Conservation (phyloP, 2,329 filamentous ascomycete genomes). For the Mycosphaerella sp. region DNA sequence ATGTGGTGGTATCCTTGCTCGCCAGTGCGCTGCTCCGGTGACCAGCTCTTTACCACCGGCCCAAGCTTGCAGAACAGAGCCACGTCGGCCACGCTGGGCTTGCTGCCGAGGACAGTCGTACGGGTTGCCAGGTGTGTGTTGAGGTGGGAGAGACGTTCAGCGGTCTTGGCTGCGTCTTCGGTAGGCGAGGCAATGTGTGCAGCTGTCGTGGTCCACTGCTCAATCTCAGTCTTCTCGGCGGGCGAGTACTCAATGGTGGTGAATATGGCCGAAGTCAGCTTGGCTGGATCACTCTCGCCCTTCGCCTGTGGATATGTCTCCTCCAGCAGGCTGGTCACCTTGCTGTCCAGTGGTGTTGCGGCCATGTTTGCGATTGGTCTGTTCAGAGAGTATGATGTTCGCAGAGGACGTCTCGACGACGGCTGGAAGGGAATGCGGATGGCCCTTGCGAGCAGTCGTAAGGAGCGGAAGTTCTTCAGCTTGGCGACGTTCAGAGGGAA, state of each 20-base stretch:
- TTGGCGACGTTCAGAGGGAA: constrained; percentile 16
- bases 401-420: neutral
- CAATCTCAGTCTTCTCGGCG: constrained; percentile 78
- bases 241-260: constrained; percentile 54
- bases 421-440: neutral
- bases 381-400: constrained; percentile 1
- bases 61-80: constrained; percentile 74
- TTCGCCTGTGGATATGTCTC: constrained; percentile 33
- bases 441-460: constrained; percentile 24
- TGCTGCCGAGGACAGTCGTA: constrained; percentile 81
- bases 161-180: constrained; percentile 51
- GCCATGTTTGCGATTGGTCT: constrained; percentile 28
- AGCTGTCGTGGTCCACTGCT: constrained; percentile 79
- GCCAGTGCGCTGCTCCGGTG: constrained; percentile 78
- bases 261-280: constrained; percentile 34
- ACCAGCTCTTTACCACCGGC: constrained; percentile 72
- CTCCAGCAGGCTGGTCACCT: constrained; percentile 30
- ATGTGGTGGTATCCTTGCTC: constrained; percentile 86
- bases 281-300: constrained; percentile 30
- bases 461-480: constrained; percentile 23
- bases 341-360: constrained; percentile 29
- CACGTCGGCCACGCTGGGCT: constrained; percentile 82
- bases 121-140: constrained; percentile 83
- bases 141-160: constrained; percentile 67
- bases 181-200: constrained; percentile 59